Percentiles rank a stretch among this genome's conserved stretches.
phyloP scores from a whole-genome alignment of 169 alveolate species.

The Plasmodium falciparum region DNA sequence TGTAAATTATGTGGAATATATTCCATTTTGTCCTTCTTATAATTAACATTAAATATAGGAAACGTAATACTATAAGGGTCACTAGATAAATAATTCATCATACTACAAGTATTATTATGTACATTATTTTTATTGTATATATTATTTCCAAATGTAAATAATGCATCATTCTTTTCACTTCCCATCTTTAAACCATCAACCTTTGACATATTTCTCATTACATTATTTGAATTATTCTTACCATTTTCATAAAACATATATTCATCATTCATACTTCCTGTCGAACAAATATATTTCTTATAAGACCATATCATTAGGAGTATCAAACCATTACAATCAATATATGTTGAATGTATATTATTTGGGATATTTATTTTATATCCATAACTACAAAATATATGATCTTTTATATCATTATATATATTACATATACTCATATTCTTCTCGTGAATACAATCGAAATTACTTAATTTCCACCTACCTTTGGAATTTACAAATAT shows the following conservation, averaged over 20 bases:
- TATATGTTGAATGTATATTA: constrained; percentile 13
- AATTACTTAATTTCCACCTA: constrained; percentile 77
- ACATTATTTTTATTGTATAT: constrained; percentile 11
- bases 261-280: neutral
- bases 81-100: no score
- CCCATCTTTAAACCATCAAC: no score
- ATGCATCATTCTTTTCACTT: no score
- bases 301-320: constrained; percentile 57
- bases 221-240: no score
- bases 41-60: no score
- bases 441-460: constrained; percentile 82
- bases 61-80: no score
- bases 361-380: constrained; percentile 6
- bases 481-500: constrained; percentile 74
- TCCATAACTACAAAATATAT: constrained; percentile 38
- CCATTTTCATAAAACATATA: no score
- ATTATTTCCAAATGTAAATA: neutral
- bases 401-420: constrained; percentile 24
- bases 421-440: constrained; percentile 2
- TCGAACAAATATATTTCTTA: constrained; percentile 24
- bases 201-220: no score
- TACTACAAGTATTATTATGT: constrained; percentile 4
- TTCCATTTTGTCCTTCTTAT: neutral
- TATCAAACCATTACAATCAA: constrained; percentile 44
- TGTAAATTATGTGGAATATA: constrained; percentile 23